phyloP scores from a whole-genome alignment of 306 rosid species.

The Senna siamea region DNA sequence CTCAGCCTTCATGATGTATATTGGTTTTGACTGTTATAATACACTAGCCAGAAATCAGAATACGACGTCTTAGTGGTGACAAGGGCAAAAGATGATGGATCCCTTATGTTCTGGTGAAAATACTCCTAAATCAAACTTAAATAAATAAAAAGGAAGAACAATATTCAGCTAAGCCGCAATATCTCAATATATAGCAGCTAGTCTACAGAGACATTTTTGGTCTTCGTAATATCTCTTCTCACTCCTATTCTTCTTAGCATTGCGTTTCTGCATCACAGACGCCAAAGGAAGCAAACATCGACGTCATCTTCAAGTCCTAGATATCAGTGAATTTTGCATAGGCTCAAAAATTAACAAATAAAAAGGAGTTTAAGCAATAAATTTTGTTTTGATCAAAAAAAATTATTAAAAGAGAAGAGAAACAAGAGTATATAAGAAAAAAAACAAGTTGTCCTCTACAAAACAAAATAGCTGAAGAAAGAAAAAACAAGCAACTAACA shows the following conservation, averaged over 20 bases:
- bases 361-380: neutral
- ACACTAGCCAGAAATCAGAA: conserved; percentile 14
- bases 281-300: no score
- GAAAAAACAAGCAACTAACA: no score
- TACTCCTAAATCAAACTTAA: conserved; percentile 1
- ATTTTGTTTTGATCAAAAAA: no score
- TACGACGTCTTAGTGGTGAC: neutral
- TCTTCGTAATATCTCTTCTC: conserved; percentile 86
- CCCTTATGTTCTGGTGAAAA: conserved; percentile 29
- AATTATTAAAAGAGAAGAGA: no score
- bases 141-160: no score
- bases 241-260: conserved; percentile 72
- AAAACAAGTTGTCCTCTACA: no score
- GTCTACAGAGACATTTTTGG: conserved; percentile 68
- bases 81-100: conserved; percentile 24
- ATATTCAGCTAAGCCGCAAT: no score
- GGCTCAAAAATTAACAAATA: neutral
- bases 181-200: conserved; percentile 43
- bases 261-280: conserved; percentile 74
- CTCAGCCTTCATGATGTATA: neutral
- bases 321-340: neutral
- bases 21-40: conserved; percentile 16
- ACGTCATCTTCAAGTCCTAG: neutral
- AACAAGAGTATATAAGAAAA: no score
- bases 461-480: no score